phyloP scores from a whole-genome alignment of 331 rosid species.

The Phaseolus coccineus region DNA sequence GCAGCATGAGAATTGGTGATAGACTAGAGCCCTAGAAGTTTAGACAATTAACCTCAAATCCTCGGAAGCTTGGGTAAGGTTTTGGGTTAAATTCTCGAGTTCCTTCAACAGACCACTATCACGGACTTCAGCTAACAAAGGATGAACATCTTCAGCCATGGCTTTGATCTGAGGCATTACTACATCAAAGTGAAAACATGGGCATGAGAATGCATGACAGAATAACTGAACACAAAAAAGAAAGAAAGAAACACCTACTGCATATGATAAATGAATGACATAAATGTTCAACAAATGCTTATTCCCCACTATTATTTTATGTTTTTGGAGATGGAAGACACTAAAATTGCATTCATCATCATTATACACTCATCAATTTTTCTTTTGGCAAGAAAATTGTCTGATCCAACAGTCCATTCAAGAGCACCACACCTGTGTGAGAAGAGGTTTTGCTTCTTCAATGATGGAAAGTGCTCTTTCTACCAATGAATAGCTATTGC shows the following conservation, averaged over 20 bases:
- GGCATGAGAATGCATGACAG: conserved; percentile 55
- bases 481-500: conserved; percentile 67
- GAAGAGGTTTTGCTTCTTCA: conserved; percentile 91
- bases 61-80: conserved; percentile 72
- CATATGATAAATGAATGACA: conserved; percentile 3
- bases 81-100: conserved; percentile 72
- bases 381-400: conserved; percentile 12
- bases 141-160: conserved; percentile 91
- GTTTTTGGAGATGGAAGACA: not conserved
- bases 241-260: not conserved
- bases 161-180: conserved; percentile 91
- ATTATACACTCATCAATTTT: conserved; percentile 12
- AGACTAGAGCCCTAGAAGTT: conserved; percentile 3
- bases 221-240: conserved; percentile 10
- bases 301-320: not conserved
- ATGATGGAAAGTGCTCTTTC: conserved; percentile 74
- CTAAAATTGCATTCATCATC: conserved; percentile 16
- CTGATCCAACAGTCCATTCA: conserved; percentile 12
- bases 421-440: conserved; percentile 73
- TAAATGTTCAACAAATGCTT: not conserved
- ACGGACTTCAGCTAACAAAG: conserved; percentile 82
- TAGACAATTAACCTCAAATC: conserved; percentile 72
- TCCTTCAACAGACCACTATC: conserved; percentile 74
- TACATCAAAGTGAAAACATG: conserved; percentile 62
- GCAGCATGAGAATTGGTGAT: not conserved